Conservation (phyloP, 129 eudicot genomes). For the Glebionis coronaria region DNA sequence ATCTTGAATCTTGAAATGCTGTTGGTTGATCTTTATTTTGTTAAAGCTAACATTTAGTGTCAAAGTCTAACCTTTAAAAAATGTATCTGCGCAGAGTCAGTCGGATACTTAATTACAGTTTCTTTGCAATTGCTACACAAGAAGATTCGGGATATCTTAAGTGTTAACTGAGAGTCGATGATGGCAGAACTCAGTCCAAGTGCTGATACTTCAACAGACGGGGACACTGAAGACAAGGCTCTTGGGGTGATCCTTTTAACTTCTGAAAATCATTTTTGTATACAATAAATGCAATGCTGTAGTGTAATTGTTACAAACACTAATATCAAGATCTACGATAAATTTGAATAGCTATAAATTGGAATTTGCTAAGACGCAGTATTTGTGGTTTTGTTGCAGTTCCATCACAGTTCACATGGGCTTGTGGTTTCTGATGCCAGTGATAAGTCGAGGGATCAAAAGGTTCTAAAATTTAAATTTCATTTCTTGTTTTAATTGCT, state of each 20-base stretch:
- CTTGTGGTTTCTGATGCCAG: conserved; percentile 81
- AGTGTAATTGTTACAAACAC: not conserved
- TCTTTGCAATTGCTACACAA: conserved; percentile 7
- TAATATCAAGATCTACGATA: not conserved
- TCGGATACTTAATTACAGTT: conserved; percentile 17
- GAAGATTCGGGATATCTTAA: conserved; percentile 10
- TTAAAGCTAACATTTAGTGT: conserved; percentile 9
- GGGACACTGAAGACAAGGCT: conserved; percentile 57
- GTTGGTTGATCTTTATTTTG: not conserved
- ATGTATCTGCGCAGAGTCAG: conserved; percentile 33
- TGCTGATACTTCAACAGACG: conserved; percentile 74
- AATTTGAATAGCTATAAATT: conserved; percentile 1
- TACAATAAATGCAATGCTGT: not conserved
- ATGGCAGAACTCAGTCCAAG: conserved; percentile 72
- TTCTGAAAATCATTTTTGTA: not conserved
- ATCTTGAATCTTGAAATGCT: conserved; percentile 16
- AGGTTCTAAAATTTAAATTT: conserved; percentile 40
- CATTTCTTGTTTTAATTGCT: conserved; percentile 6
- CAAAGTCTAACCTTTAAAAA: not conserved
- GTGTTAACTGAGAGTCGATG: conserved; percentile 31
- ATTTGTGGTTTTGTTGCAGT: conserved; percentile 40
- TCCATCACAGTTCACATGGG: conserved; percentile 42
- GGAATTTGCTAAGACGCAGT: conserved; percentile 18
- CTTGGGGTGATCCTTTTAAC: conserved; percentile 30
- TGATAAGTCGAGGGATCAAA: conserved; percentile 87